Conservation (phyloP, 2,329 filamentous ascomycete genomes). For the Trichoderma arundinaceum region DNA sequence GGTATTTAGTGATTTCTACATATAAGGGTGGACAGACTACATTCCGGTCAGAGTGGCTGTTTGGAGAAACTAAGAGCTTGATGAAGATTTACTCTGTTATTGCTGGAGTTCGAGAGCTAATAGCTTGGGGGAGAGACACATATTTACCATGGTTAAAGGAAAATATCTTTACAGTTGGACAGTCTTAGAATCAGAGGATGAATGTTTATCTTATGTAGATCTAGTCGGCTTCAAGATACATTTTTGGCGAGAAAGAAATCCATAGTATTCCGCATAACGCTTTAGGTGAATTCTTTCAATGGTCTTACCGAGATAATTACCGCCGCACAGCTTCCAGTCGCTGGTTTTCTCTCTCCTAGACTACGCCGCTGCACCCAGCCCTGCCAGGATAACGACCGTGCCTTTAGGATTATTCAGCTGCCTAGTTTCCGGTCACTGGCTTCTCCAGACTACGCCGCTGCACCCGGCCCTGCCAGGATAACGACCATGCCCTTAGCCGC, state of each 20-base stretch:
- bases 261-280: too few relatives aligned
- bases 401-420: not conserved
- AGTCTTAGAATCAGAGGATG: not conserved
- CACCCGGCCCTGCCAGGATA: constrained; percentile 1
- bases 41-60: not conserved
- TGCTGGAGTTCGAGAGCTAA: not conserved
- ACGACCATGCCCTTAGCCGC: not conserved
- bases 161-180: not conserved
- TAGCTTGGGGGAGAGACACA: not conserved
- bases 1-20: constrained; percentile 13
- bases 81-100: constrained; percentile 6
- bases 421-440: not conserved
- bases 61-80: constrained; percentile 25
- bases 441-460: not conserved
- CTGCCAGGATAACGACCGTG: not conserved
- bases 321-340: too few relatives aligned
- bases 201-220: too few relatives aligned
- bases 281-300: too few relatives aligned
- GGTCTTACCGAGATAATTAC: not conserved
- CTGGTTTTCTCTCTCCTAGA: not conserved
- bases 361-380: too few relatives aligned
- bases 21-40: not conserved
- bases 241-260: too few relatives aligned
- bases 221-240: not conserved
- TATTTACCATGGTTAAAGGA: constrained; percentile 3